Conservation (phyloP, 2,329 filamentous ascomycete genomes). For the Penicillium sclerotigenum region DNA sequence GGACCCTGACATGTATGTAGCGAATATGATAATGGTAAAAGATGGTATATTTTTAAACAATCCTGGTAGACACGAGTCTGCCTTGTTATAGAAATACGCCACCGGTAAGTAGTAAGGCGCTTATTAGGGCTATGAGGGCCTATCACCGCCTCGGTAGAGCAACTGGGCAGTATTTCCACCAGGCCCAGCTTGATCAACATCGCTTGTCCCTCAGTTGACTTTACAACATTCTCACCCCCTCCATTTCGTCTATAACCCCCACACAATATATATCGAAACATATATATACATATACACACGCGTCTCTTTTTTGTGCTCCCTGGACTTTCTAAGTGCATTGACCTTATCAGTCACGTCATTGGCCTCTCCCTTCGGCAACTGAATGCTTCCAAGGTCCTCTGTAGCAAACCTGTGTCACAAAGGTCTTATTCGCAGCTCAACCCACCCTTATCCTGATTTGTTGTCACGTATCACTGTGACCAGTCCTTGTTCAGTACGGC, state of each 20-base stretch:
- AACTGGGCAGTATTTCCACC: conserved; percentile 6
- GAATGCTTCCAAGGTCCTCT: conserved; percentile 40
- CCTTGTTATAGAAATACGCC: background rate
- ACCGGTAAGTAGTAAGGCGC: background rate
- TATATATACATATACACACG: background rate
- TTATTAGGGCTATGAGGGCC: conserved; percentile 3
- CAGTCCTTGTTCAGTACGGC: conserved; percentile 1
- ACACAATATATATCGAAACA: background rate
- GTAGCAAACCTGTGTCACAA: conserved; percentile 22
- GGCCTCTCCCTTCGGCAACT: conserved; percentile 19
- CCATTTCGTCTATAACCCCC: conserved; percentile 7
- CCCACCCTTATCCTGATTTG: conserved; percentile 12
- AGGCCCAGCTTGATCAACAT: conserved; percentile 5
- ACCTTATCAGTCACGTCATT: conserved; percentile 12
- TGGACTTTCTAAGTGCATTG: conserved; percentile 10
- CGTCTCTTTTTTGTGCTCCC: conserved; percentile 6
- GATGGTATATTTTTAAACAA: background rate
- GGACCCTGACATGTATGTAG: background rate
- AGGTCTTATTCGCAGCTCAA: conserved; percentile 21
- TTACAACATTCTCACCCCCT: conserved; percentile 13
- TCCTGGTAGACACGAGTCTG: background rate
- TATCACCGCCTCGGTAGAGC: conserved; percentile 3
- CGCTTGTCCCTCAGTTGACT: conserved; percentile 9
- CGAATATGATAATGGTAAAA: background rate
- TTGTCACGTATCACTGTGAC: conserved; percentile 8